Evolutionary conservation across 2,329 filamentous ascomycete species (phyloP).

Genomic region (Aureobasidium leucospermi): DNA sequence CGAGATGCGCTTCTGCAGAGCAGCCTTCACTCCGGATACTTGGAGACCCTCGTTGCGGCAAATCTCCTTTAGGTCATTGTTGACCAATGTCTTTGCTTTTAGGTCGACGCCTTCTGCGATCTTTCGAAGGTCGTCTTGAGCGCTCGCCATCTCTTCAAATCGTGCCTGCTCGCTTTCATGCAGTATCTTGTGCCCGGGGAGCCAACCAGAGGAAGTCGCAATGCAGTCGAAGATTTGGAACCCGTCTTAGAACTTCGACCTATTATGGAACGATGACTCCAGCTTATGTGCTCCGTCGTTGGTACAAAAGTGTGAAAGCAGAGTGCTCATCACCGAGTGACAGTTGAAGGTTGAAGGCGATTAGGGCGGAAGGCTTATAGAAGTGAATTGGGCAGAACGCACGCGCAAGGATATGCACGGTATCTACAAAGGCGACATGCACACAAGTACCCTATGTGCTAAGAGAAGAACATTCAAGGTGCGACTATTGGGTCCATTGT

Average conservation of each 20-base stretch:
- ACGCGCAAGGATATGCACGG: neutral
- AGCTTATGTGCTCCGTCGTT: neutral
- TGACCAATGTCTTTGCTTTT: slow-evolving; percentile 49
- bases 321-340: slow-evolving; percentile 2
- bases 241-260: neutral
- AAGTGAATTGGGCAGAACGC: neutral
- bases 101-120: slow-evolving; percentile 29
- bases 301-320: neutral
- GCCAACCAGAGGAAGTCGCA: neutral
- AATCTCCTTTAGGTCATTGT: slow-evolving; percentile 66
- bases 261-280: neutral
- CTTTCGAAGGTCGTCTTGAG: neutral
- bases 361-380: neutral
- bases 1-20: slow-evolving; percentile 71
- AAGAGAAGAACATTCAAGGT: neutral
- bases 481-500: neutral
- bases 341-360: neutral
- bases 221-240: neutral
- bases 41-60: slow-evolving; percentile 66
- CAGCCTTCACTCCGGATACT: slow-evolving; percentile 77
- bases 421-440: slow-evolving; percentile 3
- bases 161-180: neutral
- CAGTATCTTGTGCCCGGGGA: neutral
- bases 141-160: slow-evolving; percentile 2
- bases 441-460: neutral